Base-by-base conservation (phyloP, 768 basidiomycete genomes). In the Mycena polygramma region DNA sequence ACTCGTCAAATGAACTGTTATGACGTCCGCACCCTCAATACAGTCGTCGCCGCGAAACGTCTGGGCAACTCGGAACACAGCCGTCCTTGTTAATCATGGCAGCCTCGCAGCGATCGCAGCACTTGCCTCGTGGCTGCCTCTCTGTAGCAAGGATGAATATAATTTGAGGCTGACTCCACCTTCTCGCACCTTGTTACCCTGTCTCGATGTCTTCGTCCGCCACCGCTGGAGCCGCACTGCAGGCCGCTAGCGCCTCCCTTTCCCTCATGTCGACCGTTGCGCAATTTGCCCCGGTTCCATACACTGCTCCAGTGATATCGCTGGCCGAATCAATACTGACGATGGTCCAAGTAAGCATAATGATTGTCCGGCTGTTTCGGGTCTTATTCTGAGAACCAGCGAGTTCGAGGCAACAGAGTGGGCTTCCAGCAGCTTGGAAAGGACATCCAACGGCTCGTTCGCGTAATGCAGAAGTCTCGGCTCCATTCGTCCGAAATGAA, bases 321-420 rank as follows among this genome's bases (percentile, higher is more conserved):
- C 55, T 65, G 63, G 63, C 46, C 26, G 45, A 37, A 35, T 46
- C 54, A 26, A 65, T 65, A 30, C 24, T 65, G 45, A 20, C 7
- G 7, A 49, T 9, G 4, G 36, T 37, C 24, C 45, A 65, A 24
- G 63, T 65, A 57, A 48, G 54, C 24, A 17, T 9, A n/a, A 22
- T 7, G n/a, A 1, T 2, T 51, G 37, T 10, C 4, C 14, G 30
- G 15, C 3, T 24, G 1, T 6, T 2, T 19, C 6, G 3, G 22
- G 15, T 8, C 22, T 58, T 4, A 51, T 30, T 4, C 22, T 22
- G 17, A 35, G 3, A 13, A 35, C 19, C n/a, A 66, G 65, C 48
- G 39, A n/a, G 49, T 53, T 24, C 37, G 51, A 15, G 37, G 37
- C 49, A 66, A 66, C 41, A 66, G 59, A 53, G 49, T 37, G n/a